phyloP scores from a whole-genome alignment of 164 flowering plant genomes.

The Kingdonia uniflora region DNA sequence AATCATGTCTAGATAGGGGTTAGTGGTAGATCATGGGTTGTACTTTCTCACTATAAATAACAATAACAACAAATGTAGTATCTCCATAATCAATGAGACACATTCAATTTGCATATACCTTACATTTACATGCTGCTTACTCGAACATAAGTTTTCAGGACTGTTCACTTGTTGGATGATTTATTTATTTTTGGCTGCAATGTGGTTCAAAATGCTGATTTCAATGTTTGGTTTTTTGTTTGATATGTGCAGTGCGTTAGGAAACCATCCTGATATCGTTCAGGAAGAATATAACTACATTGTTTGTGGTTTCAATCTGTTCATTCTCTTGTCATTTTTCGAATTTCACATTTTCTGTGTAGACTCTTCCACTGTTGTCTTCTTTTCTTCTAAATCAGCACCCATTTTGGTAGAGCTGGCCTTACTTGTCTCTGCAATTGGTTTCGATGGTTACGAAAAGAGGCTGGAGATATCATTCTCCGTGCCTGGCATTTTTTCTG shows the following conservation, averaged over 20 bases:
- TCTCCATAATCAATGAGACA: too few species aligned
- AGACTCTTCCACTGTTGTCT: constrained; percentile 1
- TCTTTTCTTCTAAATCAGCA: constrained; percentile 1
- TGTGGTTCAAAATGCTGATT: too few species aligned
- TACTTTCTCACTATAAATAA: too few species aligned
- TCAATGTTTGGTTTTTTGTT: background rate
- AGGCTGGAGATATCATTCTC: constrained; percentile 70
- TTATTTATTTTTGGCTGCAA: too few species aligned
- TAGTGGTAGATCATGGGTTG: too few species aligned
- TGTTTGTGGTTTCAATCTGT: constrained; percentile 3
- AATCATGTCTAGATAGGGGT: too few species aligned
- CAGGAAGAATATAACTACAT: too few species aligned
- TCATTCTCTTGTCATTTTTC: constrained; percentile 7
- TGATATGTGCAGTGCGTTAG: constrained; percentile 59
- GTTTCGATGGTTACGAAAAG: constrained; percentile 89
- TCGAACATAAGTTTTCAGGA: too few species aligned
- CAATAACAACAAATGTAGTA: too few species aligned
- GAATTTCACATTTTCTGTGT: constrained; percentile 1
- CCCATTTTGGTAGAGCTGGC: constrained; percentile 28
- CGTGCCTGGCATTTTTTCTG: constrained; percentile 48
- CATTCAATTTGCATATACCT: too few species aligned
- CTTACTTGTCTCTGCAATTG: constrained; percentile 51
- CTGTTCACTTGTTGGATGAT: too few species aligned
- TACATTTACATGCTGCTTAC: too few species aligned
- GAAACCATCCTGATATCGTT: constrained; percentile 86